These are phyloP conservation scores for Oenanthe sinensis DNA, from an alignment of 129 eudicot genomes.

Conservation along the genomic window DNA sequence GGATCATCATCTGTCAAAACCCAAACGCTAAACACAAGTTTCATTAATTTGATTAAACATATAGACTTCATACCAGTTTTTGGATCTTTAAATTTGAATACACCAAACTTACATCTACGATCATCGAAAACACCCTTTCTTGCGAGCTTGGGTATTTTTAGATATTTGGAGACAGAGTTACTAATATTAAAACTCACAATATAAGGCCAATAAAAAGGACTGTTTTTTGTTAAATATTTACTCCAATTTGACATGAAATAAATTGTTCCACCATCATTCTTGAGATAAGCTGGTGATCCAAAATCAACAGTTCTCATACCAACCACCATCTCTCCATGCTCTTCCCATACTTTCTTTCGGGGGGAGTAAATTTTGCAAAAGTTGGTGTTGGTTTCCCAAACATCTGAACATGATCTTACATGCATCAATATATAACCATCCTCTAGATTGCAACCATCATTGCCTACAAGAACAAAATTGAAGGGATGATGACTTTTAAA, in stretches of 20 bases:
- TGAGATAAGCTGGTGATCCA: neutral
- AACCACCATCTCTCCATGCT: neutral
- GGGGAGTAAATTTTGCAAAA: neutral
- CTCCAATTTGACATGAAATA: neutral
- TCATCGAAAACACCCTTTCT: no score
- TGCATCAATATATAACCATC: neutral
- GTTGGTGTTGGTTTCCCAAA: neutral
- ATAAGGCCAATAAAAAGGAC: slow-evolving; percentile 7
- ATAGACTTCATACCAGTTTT: neutral
- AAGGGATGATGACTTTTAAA: neutral
- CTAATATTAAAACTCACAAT: neutral
- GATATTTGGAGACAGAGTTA: no score
- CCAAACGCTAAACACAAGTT: neutral
- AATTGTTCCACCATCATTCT: neutral
- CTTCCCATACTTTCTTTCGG: neutral
- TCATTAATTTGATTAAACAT: neutral
- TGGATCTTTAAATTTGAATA: neutral
- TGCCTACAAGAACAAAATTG: neutral
- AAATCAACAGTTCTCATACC: neutral
- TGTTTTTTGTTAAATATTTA: neutral
- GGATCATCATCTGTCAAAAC: neutral
- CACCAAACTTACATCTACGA: neutral
- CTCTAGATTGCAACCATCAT: neutral
- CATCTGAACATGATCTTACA: neutral
- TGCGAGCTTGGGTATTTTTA: no score